These are phyloP conservation scores for Gnaphalium uliginosum DNA, from an alignment of 129 eudicot species.

Conservation along the genomic window DNA sequence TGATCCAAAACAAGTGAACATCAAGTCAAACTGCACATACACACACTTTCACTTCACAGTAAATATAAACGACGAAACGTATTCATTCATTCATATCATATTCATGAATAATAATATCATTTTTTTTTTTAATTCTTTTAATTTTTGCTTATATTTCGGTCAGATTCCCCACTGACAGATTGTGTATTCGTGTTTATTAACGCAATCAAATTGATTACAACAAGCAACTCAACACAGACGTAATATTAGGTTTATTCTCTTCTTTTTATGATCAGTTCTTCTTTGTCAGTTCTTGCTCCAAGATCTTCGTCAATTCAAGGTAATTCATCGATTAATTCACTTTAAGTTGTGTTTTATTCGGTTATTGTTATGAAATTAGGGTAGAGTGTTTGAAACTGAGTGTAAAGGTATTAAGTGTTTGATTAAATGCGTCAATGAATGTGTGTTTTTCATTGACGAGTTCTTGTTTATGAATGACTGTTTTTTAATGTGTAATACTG, in stretches of 20 bases:
- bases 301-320: conserved; percentile 24
- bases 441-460: neutral
- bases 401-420: neutral
- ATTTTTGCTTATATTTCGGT: neutral
- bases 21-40: conserved; percentile 25
- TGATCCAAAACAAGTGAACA: neutral
- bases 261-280: neutral
- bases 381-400: neutral
- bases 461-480: neutral
- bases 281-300: conserved; percentile 20
- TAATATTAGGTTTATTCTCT: neutral
- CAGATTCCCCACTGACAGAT: conserved; percentile 16
- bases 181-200: neutral
- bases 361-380: too few species aligned
- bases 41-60: conserved; percentile 14
- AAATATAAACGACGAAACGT: neutral
- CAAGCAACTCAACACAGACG: neutral
- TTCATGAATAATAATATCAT: neutral
- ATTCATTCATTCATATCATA: neutral
- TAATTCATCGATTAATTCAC: conserved; percentile 1
- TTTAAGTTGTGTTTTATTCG: neutral
- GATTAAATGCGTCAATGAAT: neutral
- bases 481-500: too few species aligned
- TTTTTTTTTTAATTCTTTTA: conserved; percentile 7
- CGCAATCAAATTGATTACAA: neutral